Percentiles rank a stretch among this genome's conserved stretches.
These are phyloP conservation scores for Macrocybe gigantea DNA, from an alignment of 768 basidiomycete species.

Conservation along the genomic window DNA sequence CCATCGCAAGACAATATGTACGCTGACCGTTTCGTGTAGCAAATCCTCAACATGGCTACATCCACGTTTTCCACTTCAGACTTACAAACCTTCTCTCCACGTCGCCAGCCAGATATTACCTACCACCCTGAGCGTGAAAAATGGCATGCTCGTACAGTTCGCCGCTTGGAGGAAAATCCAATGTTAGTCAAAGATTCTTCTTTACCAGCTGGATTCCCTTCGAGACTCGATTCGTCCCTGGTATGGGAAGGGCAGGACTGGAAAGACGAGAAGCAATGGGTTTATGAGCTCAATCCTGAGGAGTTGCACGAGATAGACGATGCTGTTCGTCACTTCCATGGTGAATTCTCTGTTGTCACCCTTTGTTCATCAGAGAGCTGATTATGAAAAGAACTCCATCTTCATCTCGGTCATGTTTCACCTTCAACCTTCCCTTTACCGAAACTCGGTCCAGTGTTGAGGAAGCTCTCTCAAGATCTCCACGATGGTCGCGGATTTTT, in stretches of 20 bases:
- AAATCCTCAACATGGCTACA: no score
- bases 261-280: slow-evolving; percentile 33
- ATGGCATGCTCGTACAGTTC: slow-evolving; percentile 30
- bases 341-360: slow-evolving; percentile 8
- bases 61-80: no score
- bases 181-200: slow-evolving; percentile 15
- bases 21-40: no score
- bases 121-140: slow-evolving; percentile 34
- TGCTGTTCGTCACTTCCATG: slow-evolving; percentile 26
- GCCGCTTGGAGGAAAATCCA: slow-evolving; percentile 27
- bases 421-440: slow-evolving; percentile 18
- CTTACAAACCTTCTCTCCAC: no score
- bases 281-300: slow-evolving; percentile 22
- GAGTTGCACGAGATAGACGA: slow-evolving; percentile 31
- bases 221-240: slow-evolving; percentile 25
- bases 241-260: slow-evolving; percentile 41
- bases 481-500: slow-evolving; percentile 19
- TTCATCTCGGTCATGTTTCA: slow-evolving; percentile 23
- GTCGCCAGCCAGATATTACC: slow-evolving; percentile 27
- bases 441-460: slow-evolving; percentile 14
- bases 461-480: slow-evolving; percentile 14
- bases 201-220: slow-evolving; percentile 31
- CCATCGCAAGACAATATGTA: no score
- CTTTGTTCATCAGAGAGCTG: not conserved
- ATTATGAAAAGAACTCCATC: slow-evolving; percentile 13